A percentile compares a stretch with the other conserved stretches of the same genome.
Conservation (phyloP, 306 rosid species). For the Datisca glomerata region DNA sequence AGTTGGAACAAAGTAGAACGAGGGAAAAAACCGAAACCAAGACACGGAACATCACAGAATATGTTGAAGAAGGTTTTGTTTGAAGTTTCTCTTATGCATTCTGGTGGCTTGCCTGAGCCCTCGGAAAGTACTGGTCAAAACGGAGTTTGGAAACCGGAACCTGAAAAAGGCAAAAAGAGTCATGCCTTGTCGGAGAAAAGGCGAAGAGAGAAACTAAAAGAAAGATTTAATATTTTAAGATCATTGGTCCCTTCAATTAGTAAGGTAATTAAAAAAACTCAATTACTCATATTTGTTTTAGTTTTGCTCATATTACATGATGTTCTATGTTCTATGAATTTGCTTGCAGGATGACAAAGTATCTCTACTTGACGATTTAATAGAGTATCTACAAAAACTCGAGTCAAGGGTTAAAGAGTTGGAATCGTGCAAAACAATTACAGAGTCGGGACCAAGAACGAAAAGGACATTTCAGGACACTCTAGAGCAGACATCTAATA, state of each 20-base stretch:
- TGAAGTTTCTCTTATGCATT: conserved; percentile 63
- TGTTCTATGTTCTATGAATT: too few relatives aligned
- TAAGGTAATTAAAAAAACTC: too few relatives aligned
- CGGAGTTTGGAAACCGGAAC: too few relatives aligned
- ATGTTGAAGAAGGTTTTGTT: conserved; percentile 57
- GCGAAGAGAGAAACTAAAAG: too few relatives aligned
- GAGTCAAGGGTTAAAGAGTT: conserved; percentile 54
- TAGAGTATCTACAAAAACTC: conserved; percentile 58
- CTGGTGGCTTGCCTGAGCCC: conserved; percentile 25
- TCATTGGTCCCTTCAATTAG: too few relatives aligned
- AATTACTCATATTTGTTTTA: too few relatives aligned
- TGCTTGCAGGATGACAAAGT: conserved; percentile 75
- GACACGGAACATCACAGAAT: conserved; percentile 34
- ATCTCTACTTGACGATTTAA: conserved; percentile 62
- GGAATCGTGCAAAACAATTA: conserved; percentile 30
- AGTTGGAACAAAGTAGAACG: conserved; percentile 33
- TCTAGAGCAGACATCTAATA: too few relatives aligned
- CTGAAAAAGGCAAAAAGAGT: too few relatives aligned
- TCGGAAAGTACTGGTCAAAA: conserved; percentile 57
- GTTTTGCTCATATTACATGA: too few relatives aligned
- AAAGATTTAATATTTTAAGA: too few relatives aligned
- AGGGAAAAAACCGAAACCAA: conserved; percentile 25
- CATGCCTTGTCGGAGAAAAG: too few relatives aligned
- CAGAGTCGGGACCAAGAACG: conserved; percentile 28
- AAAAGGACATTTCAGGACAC: too few relatives aligned